phyloP scores from a whole-genome alignment of 2,329 filamentous ascomycete species.

The Intubia oerlemansii region DNA sequence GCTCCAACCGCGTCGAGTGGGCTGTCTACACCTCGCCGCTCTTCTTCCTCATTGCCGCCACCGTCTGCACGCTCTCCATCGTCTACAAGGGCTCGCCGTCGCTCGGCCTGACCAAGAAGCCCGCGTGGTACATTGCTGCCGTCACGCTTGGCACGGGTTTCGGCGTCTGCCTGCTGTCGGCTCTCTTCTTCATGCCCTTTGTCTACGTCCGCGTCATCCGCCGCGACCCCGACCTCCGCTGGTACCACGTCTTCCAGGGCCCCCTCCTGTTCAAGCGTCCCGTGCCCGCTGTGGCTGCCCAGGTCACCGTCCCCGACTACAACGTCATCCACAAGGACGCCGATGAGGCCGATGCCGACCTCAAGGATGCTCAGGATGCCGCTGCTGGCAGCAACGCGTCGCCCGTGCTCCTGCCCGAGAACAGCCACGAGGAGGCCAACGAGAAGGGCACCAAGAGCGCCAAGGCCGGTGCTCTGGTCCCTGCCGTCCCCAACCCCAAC shows the following conservation, averaged over 20 bases:
- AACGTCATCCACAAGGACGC: conserved; percentile 45
- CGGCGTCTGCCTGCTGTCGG: conserved; percentile 35
- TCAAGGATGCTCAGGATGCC: conserved; percentile 8
- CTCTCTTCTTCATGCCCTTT: conserved; percentile 54
- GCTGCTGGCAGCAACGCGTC: conserved; percentile 7
- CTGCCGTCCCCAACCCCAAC: conserved; percentile 2
- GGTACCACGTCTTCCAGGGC: conserved; percentile 39
- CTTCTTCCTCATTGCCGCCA: conserved; percentile 58
- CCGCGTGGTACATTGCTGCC: conserved; percentile 41
- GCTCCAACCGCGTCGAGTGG: conserved; percentile 50
- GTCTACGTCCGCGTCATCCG: conserved; percentile 46
- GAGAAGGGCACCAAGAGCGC: no score
- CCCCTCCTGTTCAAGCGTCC: conserved; percentile 43
- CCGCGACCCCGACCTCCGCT: conserved; percentile 42
- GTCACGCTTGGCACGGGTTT: conserved; percentile 44
- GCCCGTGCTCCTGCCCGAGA: no score
- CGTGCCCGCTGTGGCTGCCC: conserved; percentile 26
- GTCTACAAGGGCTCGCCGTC: conserved; percentile 65
- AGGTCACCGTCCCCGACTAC: conserved; percentile 48
- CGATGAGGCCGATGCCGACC: no score
- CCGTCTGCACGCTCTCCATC: conserved; percentile 54
- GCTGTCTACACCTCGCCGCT: conserved; percentile 52
- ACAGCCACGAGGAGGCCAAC: conserved; percentile 1
- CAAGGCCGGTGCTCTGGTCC: not conserved
- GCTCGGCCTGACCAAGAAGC: conserved; percentile 43